Conservation (phyloP, 176 grass and related monocot genomes). For the Pontederia crassipes region DNA sequence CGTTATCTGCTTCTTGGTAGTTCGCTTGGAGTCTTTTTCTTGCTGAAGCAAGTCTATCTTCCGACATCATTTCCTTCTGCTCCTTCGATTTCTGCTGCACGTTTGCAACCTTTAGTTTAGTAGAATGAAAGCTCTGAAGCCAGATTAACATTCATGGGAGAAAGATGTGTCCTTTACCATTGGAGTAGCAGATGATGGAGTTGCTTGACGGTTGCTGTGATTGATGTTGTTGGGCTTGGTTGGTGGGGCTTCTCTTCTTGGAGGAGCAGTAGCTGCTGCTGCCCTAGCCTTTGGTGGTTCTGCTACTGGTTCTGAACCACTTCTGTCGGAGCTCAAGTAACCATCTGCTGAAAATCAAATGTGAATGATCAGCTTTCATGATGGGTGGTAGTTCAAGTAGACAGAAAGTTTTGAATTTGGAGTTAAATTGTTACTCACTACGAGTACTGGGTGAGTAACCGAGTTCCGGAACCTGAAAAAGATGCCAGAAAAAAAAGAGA, state of each 20-base stretch:
- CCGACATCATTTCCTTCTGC: slow-evolving; percentile 27
- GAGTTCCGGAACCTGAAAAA: neutral
- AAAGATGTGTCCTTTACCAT: neutral
- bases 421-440: neutral
- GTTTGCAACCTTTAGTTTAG: too few relatives aligned
- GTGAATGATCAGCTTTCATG: too few relatives aligned
- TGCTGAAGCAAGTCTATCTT: slow-evolving; percentile 43
- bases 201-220: neutral
- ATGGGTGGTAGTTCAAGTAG: too few relatives aligned
- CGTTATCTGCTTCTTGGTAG: slow-evolving; percentile 67
- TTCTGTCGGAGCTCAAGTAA: neutral
- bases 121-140: too few relatives aligned
- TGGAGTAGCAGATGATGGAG: neutral
- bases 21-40: slow-evolving; percentile 69
- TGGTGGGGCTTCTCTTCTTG: slow-evolving; percentile 9
- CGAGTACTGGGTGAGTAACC: neutral
- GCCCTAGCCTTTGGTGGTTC: neutral
- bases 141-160: too few relatives aligned
- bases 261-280: neutral
- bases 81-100: slow-evolving; percentile 33
- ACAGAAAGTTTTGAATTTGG: too few relatives aligned
- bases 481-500: neutral
- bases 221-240: slow-evolving; percentile 2
- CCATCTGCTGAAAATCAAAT: neutral
- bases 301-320: neutral